phyloP scores from a whole-genome alignment of 768 basidiomycete species.

The Boletus sensibilis region DNA sequence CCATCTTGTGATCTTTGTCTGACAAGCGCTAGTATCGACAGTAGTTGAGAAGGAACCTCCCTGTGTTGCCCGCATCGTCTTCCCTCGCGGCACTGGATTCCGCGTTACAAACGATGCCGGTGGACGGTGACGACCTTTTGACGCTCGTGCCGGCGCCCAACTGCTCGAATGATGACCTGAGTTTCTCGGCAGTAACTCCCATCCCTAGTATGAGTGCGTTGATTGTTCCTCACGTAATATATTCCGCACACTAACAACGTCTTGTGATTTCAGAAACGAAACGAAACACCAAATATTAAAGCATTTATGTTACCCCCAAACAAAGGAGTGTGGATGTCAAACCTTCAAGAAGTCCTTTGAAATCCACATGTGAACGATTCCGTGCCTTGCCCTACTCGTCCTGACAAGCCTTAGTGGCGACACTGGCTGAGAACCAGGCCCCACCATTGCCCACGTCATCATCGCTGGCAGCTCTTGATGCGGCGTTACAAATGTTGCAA shows the following conservation, averaged over 20 bases:
- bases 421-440: background rate
- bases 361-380: slow-evolving; percentile 9
- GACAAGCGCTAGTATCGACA: background rate
- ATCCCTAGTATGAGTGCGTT: background rate
- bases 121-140: slow-evolving; percentile 3
- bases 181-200: background rate
- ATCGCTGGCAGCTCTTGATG: slow-evolving; percentile 1
- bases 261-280: background rate
- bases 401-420: background rate
- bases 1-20: background rate
- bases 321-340: background rate
- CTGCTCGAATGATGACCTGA: slow-evolving; percentile 1
- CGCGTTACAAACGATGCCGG: slow-evolving; percentile 3
- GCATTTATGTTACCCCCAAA: background rate
- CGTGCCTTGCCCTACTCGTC: background rate
- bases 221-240: background rate
- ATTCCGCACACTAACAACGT: background rate
- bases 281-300: background rate
- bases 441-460: background rate
- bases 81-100: slow-evolving; percentile 17
- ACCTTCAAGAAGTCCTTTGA: background rate
- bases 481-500: background rate
- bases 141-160: background rate
- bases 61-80: slow-evolving; percentile 7
- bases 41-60: background rate